A percentile compares a stretch with the other conserved stretches of the same genome.
phyloP scores from a whole-genome alignment of 2,329 filamentous ascomycete species.

The Fusarium drepaniforme region DNA sequence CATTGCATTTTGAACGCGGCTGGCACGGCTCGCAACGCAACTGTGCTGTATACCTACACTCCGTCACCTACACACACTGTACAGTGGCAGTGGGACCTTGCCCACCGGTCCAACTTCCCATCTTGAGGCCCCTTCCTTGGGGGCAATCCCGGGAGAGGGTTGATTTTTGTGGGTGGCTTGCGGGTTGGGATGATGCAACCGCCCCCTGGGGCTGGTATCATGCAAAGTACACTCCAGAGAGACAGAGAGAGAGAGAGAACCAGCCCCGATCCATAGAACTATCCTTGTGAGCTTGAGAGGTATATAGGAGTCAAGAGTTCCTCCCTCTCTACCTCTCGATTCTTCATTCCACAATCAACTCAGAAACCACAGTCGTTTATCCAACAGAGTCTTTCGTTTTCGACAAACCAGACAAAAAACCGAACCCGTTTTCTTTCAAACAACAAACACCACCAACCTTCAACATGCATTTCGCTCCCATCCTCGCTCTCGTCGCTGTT shows the following conservation, averaged over 20 bases:
- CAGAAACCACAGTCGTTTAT: constrained; percentile 31
- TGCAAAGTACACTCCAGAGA: constrained; percentile 16
- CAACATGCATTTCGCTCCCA: constrained; percentile 44
- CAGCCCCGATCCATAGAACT: constrained; percentile 13
- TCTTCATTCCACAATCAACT: constrained; percentile 15
- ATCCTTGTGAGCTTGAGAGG: constrained; percentile 20
- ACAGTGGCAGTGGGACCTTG: constrained; percentile 25
- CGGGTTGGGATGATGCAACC: constrained; percentile 40
- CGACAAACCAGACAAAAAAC: constrained; percentile 5
- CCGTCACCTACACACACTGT: not conserved
- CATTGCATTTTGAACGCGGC: constrained; percentile 14
- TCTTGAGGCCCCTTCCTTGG: constrained; percentile 29
- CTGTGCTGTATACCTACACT: not conserved
- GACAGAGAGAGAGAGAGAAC: no score
- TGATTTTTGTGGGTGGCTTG: constrained; percentile 33
- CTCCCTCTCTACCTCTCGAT: constrained; percentile 22
- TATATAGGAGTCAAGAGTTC: constrained; percentile 34
- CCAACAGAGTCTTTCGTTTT: constrained; percentile 29
- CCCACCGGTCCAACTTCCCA: constrained; percentile 37
- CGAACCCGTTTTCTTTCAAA: constrained; percentile 8
- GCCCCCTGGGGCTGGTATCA: constrained; percentile 37
- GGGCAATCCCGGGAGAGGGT: not conserved
- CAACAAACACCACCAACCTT: constrained; percentile 22
- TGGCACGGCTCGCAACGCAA: constrained; percentile 5
- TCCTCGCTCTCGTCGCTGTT: constrained; percentile 43